Conservation (phyloP, 108 stramenopile genomes). For the Stephanodiscus triporus region DNA sequence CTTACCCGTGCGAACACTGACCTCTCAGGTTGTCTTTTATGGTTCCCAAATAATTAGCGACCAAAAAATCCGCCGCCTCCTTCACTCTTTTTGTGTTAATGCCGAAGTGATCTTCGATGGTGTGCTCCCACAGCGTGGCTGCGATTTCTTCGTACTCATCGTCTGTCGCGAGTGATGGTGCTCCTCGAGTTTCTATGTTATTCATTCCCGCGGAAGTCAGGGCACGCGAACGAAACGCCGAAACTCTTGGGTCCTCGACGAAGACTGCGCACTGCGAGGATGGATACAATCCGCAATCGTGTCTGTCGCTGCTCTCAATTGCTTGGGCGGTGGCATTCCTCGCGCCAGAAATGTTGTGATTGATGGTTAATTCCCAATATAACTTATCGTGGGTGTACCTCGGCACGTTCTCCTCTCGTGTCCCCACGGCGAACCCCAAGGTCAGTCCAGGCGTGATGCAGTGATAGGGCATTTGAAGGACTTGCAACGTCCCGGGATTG, state of each 20-base stretch:
- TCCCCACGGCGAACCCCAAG: constrained; percentile 74
- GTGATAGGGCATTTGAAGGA: constrained; percentile 46
- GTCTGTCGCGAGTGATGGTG: constrained; percentile 11
- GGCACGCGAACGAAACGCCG: constrained; percentile 77
- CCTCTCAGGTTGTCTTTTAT: constrained; percentile 50
- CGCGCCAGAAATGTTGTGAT: constrained; percentile 7
- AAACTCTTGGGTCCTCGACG: constrained; percentile 54
- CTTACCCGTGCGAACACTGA: constrained; percentile 49
- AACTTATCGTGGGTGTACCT: constrained; percentile 59
- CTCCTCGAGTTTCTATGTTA: constrained; percentile 43
- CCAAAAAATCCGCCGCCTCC: constrained; percentile 43
- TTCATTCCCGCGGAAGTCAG: constrained; percentile 85
- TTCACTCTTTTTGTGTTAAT: constrained; percentile 30
- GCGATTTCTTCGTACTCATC: constrained; percentile 7
- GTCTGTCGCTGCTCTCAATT: constrained; percentile 3
- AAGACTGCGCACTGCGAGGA: constrained; percentile 35
- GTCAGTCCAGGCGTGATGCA: constrained; percentile 85
- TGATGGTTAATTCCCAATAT: constrained; percentile 22
- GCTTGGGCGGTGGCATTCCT: constrained; percentile 7
- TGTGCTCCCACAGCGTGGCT: constrained; percentile 26
- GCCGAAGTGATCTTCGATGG: constrained; percentile 37
- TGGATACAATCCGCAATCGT: constrained; percentile 51
- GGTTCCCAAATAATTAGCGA: constrained; percentile 36
- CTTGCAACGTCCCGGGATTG: constrained; percentile 32
- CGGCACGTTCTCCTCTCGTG: constrained; percentile 53